Evolutionary conservation across 306 rosid species (phyloP).

Genomic region (Gillenia trifoliata): DNA sequence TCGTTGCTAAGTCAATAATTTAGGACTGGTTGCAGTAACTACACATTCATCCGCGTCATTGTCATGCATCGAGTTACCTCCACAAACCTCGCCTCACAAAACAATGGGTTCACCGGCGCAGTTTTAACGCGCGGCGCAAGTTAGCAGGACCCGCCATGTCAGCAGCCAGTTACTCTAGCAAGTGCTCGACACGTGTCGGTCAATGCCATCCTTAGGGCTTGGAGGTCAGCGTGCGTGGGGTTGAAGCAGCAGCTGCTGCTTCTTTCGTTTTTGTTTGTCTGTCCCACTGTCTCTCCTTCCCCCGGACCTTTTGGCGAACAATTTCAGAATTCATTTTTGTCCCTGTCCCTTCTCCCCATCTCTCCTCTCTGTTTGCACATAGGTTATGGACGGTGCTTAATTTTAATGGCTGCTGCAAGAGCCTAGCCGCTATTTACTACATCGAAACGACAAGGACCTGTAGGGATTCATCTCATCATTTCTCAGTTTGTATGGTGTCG

Average conservation of each 20-base stretch:
- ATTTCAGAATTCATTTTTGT: slow-evolving; percentile 12
- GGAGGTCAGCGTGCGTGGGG: slow-evolving; percentile 34
- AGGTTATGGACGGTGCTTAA: not conserved
- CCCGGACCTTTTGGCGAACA: slow-evolving; percentile 16
- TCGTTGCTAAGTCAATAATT: no score
- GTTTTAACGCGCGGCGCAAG: not conserved
- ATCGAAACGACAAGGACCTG: slow-evolving; percentile 11
- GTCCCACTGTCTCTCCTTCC: slow-evolving; percentile 28
- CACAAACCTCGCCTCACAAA: no score
- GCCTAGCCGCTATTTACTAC: slow-evolving; percentile 66
- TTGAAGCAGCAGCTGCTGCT: slow-evolving; percentile 21
- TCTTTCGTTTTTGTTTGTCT: slow-evolving; percentile 1
- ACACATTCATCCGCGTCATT: no score
- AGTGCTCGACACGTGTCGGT: slow-evolving; percentile 48
- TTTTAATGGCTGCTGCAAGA: slow-evolving; percentile 46
- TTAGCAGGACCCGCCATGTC: slow-evolving; percentile 17
- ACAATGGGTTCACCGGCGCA: not conserved
- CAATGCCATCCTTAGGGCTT: slow-evolving; percentile 17
- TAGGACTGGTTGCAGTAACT: no score
- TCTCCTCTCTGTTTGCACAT: not conserved
- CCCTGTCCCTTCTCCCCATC: slow-evolving; percentile 15
- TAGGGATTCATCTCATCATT: slow-evolving; percentile 23
- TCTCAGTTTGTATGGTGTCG: not conserved
- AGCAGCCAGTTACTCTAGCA: slow-evolving; percentile 7
- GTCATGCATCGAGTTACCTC: no score